phyloP scores from a whole-genome alignment of 768 basidiomycete genomes.

The Amanita fuliginea region DNA sequence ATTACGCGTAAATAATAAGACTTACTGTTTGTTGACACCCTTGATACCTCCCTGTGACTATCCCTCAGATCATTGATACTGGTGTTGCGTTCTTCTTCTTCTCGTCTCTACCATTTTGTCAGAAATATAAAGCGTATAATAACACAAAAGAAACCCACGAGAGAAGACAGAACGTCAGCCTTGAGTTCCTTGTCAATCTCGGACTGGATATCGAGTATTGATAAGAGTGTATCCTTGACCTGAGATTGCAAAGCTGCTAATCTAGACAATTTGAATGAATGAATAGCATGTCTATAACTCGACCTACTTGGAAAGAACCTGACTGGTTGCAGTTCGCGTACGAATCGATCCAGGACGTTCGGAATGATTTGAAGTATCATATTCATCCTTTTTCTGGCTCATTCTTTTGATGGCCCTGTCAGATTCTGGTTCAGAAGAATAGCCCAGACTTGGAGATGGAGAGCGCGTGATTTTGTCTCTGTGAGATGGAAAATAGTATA shows the following conservation, averaged over 20 bases:
- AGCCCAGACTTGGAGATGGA: conserved; percentile 50
- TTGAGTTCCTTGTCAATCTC: conserved; percentile 38
- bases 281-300: not conserved
- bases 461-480: conserved; percentile 23
- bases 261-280: conserved; percentile 19
- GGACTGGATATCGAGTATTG: conserved; percentile 34
- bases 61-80: conserved; percentile 38
- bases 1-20: not conserved
- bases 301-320: conserved; percentile 66
- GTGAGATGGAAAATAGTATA: conserved; percentile 44
- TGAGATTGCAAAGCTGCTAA: conserved; percentile 41
- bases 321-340: conserved; percentile 46
- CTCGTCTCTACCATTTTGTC: conserved; percentile 41
- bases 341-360: conserved; percentile 1
- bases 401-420: conserved; percentile 16
- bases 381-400: not conserved
- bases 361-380: conserved; percentile 5
- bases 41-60: conserved; percentile 9
- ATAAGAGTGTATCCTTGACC: conserved; percentile 38
- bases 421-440: conserved; percentile 63
- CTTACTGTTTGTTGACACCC: not conserved
- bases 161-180: conserved; percentile 23
- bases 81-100: conserved; percentile 55
- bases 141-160: conserved; percentile 26
- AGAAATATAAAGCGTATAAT: not conserved